phyloP scores from a whole-genome alignment of 805 yeast genomes.

The Cyberlindnera suaveolens region DNA sequence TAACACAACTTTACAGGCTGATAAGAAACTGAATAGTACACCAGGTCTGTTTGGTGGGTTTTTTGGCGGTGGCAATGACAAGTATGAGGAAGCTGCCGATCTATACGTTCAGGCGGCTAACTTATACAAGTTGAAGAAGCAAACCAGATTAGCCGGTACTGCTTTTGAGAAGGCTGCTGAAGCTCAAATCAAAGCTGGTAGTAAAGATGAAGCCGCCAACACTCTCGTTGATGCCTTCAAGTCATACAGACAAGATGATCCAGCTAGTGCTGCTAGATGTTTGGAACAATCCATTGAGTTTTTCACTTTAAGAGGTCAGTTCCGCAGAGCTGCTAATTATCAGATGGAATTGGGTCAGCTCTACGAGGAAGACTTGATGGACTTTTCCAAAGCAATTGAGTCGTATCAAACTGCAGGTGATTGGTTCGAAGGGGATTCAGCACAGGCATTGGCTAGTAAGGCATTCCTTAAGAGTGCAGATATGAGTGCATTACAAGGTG shows the following conservation, averaged over 20 bases:
- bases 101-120: conserved; percentile 92
- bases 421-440: conserved; percentile 91
- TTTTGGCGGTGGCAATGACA: conserved; percentile 44
- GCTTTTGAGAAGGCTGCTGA: conserved; percentile 84
- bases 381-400: conserved; percentile 59
- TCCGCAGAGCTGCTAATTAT: conserved; percentile 93
- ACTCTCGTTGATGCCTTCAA: conserved; percentile 87
- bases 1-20: conserved; percentile 40
- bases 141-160: conserved; percentile 68
- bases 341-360: conserved; percentile 85
- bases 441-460: conserved; percentile 84
- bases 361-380: conserved; percentile 70
- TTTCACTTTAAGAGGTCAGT: conserved; percentile 88
- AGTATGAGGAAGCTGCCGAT: conserved; percentile 90
- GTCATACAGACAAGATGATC: conserved; percentile 69
- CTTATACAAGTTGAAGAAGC: conserved; percentile 69
- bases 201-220: conserved; percentile 88
- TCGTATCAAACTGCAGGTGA: conserved; percentile 93
- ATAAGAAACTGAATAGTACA: conserved; percentile 61
- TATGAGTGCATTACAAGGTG: conserved; percentile 68
- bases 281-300: conserved; percentile 72
- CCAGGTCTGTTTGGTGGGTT: conserved; percentile 57
- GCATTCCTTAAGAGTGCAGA: conserved; percentile 88
- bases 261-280: conserved; percentile 70
- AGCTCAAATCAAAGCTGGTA: conserved; percentile 65